Conservation (phyloP, 306 rosid genomes). For the Alnus glutinosa region DNA sequence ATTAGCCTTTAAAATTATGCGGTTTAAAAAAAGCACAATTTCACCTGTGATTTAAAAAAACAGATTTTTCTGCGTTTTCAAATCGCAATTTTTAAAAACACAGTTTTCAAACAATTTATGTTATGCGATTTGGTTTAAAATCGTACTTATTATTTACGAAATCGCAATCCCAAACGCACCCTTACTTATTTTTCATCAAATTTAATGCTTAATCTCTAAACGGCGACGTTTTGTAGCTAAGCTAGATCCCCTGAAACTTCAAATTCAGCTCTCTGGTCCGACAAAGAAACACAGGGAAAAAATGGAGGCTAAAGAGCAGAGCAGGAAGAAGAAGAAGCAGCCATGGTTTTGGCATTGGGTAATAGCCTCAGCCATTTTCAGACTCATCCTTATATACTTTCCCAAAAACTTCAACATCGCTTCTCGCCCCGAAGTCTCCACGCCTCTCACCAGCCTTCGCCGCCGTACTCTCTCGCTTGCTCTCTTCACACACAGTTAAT, state of each 20-base stretch:
- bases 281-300: background rate
- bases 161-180: too few relatives aligned
- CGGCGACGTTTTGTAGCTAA: background rate
- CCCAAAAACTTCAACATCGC: conserved; percentile 75
- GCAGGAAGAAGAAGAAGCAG: conserved; percentile 36
- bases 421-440: conserved; percentile 93
- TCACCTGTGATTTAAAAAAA: too few relatives aligned
- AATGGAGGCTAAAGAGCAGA: conserved; percentile 31
- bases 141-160: too few relatives aligned
- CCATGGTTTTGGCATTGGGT: conserved; percentile 75
- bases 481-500: background rate
- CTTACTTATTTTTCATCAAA: too few relatives aligned
- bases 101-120: too few relatives aligned
- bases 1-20: too few relatives aligned
- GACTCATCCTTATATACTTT: conserved; percentile 69
- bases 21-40: too few relatives aligned
- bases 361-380: conserved; percentile 54
- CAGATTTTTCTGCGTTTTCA: too few relatives aligned
- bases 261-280: background rate
- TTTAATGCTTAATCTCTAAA: background rate
- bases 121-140: too few relatives aligned
- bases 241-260: background rate
- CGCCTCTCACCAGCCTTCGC: conserved; percentile 88
- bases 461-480: conserved; percentile 54
- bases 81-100: too few relatives aligned